Evolutionary conservation across 2,329 filamentous ascomycete species (phyloP), one percentile per base, ranked within the genome.

Genomic region (Xylaria sp.): DNA sequence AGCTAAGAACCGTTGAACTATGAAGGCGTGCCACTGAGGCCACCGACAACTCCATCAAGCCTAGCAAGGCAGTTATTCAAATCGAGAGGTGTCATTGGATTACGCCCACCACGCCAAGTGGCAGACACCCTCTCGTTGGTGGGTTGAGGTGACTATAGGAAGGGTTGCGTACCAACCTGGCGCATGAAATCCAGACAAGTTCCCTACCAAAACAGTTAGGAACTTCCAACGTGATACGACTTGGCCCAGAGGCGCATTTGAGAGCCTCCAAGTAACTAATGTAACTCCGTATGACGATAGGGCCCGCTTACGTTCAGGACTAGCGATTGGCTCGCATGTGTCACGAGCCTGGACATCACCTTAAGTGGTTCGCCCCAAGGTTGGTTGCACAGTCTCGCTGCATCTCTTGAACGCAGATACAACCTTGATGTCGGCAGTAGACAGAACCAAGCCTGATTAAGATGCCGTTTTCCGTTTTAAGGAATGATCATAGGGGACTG

Each of bases 261-360:
- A 66, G 68, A 69, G 68, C 65, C 68, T 68, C 68, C 62, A 58
- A 67, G 63, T 38, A 61, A 59, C 55, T 63, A 55, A 68, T 68
- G 68, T 47, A 67, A 66, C 65, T 68, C 60, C 51, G 55, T 67
- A 69, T 67, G 61, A 65, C 55, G 44, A 65, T 65, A 67, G 57
- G 63, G 45, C 61, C 62, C 59, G 63, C 67, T 67, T 53, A 50
- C 53, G 49, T 62, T 45, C 27, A 61, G n/a, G 54, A 51, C 60
- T 44, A 58, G 47, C 64, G 58, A 68, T 63, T 66, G 65, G 68
- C 36, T 66, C 65, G 45, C 54, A 58, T 66, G 65, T 51, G 62
- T 69, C 65, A 69, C 62, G 68, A 69, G 68, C 68, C 60, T 66
- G 47, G 62, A 61, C 65, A 66, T 61, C 45, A 49, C 54, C 58